Conservation (phyloP, 202 grass and related monocot genomes). For the Digitaria exilis region DNA sequence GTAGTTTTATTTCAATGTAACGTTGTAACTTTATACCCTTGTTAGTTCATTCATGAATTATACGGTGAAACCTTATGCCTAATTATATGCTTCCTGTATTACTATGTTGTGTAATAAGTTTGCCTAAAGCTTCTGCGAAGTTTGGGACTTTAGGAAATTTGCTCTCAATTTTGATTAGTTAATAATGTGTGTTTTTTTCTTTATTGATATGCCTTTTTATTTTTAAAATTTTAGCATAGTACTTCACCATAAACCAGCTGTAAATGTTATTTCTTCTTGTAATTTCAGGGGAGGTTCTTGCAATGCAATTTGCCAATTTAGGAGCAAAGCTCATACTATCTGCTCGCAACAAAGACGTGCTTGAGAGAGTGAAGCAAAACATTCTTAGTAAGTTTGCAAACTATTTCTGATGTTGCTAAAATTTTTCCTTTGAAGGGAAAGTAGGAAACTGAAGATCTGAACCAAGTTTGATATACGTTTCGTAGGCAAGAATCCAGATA, state of each 20-base stretch:
- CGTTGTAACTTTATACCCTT: background rate
- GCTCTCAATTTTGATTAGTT: slow-evolving; percentile 8
- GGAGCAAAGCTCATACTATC: slow-evolving; percentile 97
- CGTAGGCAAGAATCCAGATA: slow-evolving; percentile 67
- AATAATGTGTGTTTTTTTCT: background rate
- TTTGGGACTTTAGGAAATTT: background rate
- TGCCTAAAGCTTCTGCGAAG: background rate
- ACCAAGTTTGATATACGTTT: slow-evolving; percentile 14
- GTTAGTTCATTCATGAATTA: background rate
- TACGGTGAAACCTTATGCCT: background rate
- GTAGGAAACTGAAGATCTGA: slow-evolving; percentile 23
- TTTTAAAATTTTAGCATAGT: background rate
- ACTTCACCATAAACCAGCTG: background rate
- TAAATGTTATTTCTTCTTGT: background rate
- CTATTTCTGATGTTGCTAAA: background rate
- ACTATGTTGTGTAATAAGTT: background rate
- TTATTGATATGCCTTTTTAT: background rate
- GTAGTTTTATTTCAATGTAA: background rate
- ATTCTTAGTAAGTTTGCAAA: slow-evolving; percentile 63
- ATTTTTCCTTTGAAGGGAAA: background rate
- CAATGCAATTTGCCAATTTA: slow-evolving; percentile 76
- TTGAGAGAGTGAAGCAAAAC: slow-evolving; percentile 80
- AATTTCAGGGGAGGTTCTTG: slow-evolving; percentile 80
- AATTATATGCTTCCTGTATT: background rate
- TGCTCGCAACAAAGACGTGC: slow-evolving; percentile 76